Evolutionary conservation across 148 eudicot species (phyloP), one percentile per base, ranked within the genome.

Genomic region (Amaranthus cruentus): DNA sequence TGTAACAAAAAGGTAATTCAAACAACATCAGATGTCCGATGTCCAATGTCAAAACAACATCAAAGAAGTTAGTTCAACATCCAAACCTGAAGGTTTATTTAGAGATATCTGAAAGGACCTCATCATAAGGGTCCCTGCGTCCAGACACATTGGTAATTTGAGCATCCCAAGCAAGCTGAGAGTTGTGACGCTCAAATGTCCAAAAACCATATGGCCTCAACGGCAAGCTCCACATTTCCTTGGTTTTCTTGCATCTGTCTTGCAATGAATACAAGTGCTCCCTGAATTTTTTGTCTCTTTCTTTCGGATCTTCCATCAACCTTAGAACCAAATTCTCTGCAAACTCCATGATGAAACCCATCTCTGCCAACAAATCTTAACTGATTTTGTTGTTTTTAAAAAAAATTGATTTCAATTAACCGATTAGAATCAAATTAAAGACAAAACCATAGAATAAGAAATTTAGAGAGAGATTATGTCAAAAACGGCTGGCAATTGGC

Each of bases 181-280:
- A 84, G 78, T 92, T 92, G 76, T 88, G 91, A 60, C 96, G 85
- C 48, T 92, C 98, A 57, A 90, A 87, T 0, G 89, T 92, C 97
- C 97, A 92, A 79, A 92, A 92, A 8, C 96, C 97, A 70, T 90
- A 92, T 4, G 98, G 98, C 68, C 93, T 89, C 11, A 92, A 74
- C 2, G 98, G 98, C 69, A 77, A 72, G 78, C 76, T 71, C 91
- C 92, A 88, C 93, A 87, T 90, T 63, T 88, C 98, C 85, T 88
- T 90, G 28, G 91, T 88, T 81, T 87, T 92, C 58, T 81, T 76
- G 84, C 96, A 87, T 51, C 75, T 75, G 62, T 87, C 96, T 69
- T 90, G 84, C 77, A 85, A 0, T 5, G 80, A 2, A 59, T 90
- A 90, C 75, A 92, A 5, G 70, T 90, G 93, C 82, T 92, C 93